phyloP scores from a whole-genome alignment of 2,329 filamentous ascomycete species.

The Ophiocordyceps camponoti-saundersi region DNA sequence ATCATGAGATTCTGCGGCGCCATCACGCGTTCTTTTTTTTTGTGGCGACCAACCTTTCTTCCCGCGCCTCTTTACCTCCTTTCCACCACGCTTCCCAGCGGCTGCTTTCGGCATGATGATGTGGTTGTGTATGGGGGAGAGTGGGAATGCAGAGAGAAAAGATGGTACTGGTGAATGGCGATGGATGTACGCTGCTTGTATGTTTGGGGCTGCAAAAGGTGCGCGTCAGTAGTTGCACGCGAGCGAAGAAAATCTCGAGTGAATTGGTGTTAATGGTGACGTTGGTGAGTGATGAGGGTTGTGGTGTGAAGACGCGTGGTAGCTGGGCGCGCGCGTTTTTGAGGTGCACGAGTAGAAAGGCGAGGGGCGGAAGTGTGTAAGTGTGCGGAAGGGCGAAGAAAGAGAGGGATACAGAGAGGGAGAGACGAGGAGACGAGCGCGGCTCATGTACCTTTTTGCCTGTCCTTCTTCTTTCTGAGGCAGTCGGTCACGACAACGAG shows the following conservation, averaged over 20 bases:
- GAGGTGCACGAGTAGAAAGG: not conserved
- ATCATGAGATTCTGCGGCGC: not conserved
- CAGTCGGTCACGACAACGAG: not conserved
- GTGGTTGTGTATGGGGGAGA: constrained; percentile 16
- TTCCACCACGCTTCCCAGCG: constrained; percentile 32
- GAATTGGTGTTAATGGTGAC: not conserved
- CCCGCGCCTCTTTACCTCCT: constrained; percentile 36
- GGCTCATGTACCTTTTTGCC: not conserved
- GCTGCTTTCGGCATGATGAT: constrained; percentile 38
- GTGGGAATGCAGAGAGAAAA: not conserved
- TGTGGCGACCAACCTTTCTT: constrained; percentile 39
- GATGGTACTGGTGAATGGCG: not conserved
- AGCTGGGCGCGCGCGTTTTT: not conserved
- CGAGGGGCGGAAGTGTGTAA: not conserved
- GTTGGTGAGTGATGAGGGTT: not conserved
- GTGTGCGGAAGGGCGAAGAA: not conserved
- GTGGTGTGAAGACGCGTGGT: not conserved
- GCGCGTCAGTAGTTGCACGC: not conserved
- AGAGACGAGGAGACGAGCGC: not conserved
- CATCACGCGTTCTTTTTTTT: not conserved
- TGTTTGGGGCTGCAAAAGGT: not conserved
- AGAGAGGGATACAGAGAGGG: not conserved
- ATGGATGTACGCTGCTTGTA: not conserved
- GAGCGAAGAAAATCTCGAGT: not conserved
- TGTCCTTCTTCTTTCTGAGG: not conserved